Base-by-base conservation (phyloP, 2,329 filamentous ascomycete species). In the Hymenoscyphus fructigenus region DNA sequence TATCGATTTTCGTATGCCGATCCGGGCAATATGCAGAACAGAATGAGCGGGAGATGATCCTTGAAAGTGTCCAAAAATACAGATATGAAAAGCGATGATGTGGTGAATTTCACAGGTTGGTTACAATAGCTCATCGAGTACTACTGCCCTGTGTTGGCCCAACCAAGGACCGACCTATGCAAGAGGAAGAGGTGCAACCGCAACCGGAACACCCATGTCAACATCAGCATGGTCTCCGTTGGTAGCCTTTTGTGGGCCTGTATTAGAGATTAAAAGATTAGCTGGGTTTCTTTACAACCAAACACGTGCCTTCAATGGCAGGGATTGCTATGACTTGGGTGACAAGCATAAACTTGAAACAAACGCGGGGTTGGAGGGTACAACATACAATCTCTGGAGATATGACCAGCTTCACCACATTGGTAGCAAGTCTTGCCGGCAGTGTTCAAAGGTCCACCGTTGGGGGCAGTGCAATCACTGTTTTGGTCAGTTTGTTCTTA, bases 401-500 rank as follows among this genome's bases (percentile, higher is more conserved):
- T 98, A 81, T 98, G 94, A 61, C 95, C 95, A 65, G 93, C 88
- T 82, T 97, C 91, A 71, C 94, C 92, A 78, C 95, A 99, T 79
- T 93, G 91, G 84, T 99, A 99, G 87, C 95, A 99, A 70, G 93
- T 97, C 88, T 98, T 99, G 76, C 94, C 94, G 68, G 92, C 92
- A 69, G 92, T 96, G 86, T 95, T 97, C 71, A 98, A 85, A 57
- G 94, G 93, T 28, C 95, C 95, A 64, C 95, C 95, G 79, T 98
- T 98, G 69, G 95, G 94, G 67, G 94, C 92, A 57, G 93, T 97
- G 85, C 95, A 99, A 80, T 99, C 95, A 14, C 68, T 66, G 56
- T 26, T 34, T 53, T 26, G 9, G 47, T 53, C 14, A 57, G 50
- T 67, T 23, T 61, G 59, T 50, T 59, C 34, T 14, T 44, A 4